Conservation (phyloP, 139 green algal genomes). For the Microglena sp. region DNA sequence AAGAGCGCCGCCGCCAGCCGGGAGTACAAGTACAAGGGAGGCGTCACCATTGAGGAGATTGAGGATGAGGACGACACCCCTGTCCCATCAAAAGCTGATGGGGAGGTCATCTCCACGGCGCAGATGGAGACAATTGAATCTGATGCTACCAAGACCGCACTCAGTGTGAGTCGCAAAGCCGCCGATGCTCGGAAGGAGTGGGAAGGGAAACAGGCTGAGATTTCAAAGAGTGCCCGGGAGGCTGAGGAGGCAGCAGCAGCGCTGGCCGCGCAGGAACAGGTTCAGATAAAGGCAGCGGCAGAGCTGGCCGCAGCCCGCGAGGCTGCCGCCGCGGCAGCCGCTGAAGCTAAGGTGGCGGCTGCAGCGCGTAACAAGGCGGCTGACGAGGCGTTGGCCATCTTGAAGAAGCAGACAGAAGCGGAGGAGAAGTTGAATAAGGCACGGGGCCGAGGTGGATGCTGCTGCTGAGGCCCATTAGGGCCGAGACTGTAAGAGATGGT, state of each 20-base stretch:
- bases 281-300: no score
- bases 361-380: no score
- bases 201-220: background rate
- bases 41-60: constrained; percentile 5
- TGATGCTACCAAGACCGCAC: background rate
- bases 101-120: background rate
- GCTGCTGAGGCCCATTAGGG: no score
- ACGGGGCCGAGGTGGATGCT: no score
- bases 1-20: background rate
- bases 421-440: no score
- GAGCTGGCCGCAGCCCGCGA: no score
- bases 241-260: background rate
- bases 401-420: no score
- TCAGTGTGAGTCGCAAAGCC: background rate
- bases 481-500: no score
- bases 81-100: background rate
- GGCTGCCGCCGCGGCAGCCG: no score
- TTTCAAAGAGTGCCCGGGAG: background rate
- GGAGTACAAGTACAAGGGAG: constrained; percentile 12
- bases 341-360: no score
- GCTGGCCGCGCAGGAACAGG: no score
- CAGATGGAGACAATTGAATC: constrained; percentile 4
- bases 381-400: no score
- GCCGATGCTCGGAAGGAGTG: background rate
- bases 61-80: constrained; percentile 10